Percentiles rank a stretch among this genome's conserved stretches.
Evolutionary conservation across 108 stramenopile species (phyloP).

Genomic region (Phaeodactylum tricornutum): DNA sequence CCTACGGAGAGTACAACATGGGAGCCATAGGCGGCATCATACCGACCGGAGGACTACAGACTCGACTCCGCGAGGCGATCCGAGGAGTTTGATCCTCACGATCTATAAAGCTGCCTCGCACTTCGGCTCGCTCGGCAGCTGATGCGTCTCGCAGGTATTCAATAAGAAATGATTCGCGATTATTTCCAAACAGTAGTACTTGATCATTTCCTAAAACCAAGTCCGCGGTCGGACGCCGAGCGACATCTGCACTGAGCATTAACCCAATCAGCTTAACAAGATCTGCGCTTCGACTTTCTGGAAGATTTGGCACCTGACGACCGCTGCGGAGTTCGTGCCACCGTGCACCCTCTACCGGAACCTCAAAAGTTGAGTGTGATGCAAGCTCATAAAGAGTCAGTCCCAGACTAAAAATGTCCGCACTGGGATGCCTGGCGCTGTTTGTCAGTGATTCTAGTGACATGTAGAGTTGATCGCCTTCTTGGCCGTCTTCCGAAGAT

Average conservation of each 20-base stretch:
- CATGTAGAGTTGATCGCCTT: conserved; percentile 77
- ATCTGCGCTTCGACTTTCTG: conserved; percentile 27
- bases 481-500: conserved; percentile 66
- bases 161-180: conserved; percentile 44
- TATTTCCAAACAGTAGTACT: conserved; percentile 28
- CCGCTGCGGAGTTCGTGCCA: conserved; percentile 63
- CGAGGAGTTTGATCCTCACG: conserved; percentile 26
- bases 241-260: conserved; percentile 37
- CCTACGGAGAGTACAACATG: no score
- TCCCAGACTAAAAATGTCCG: conserved; percentile 79
- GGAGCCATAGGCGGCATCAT: no score
- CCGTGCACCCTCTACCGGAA: conserved; percentile 58
- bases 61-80: neutral
- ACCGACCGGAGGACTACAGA: conserved; percentile 3
- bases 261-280: conserved; percentile 36
- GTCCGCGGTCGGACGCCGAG: conserved; percentile 49
- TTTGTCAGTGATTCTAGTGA: conserved; percentile 49
- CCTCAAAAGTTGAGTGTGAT: conserved; percentile 21
- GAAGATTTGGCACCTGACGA: conserved; percentile 26
- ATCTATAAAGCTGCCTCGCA: conserved; percentile 9
- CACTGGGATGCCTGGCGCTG: conserved; percentile 42
- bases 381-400: conserved; percentile 71
- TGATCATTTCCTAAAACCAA: conserved; percentile 31
- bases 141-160: conserved; percentile 67
- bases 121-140: conserved; percentile 27